Conservation (phyloP, 1,284 basidiomycete species). For the Sporisorium graminicola region DNA sequence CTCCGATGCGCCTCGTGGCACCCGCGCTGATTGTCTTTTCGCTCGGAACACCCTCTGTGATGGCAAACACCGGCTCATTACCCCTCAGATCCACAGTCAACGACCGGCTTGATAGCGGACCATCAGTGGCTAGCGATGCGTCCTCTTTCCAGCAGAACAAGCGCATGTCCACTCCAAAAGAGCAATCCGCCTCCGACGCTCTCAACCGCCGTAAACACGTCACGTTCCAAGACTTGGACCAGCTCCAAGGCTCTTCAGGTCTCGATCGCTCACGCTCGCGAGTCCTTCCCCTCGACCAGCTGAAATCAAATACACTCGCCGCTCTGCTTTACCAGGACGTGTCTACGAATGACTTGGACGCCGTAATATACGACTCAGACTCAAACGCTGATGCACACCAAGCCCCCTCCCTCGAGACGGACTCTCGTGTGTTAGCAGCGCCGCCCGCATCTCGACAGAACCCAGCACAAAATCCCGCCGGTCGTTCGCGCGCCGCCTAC, state of each 20-base stretch:
- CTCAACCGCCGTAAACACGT: slow-evolving; percentile 37
- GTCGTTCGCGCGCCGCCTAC: slow-evolving; percentile 7
- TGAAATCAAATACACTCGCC: background rate
- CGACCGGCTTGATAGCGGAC: background rate
- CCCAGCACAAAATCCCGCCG: background rate
- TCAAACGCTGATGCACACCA: slow-evolving; percentile 1
- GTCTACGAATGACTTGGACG: slow-evolving; percentile 1
- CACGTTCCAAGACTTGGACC: slow-evolving; percentile 30
- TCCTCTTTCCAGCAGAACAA: background rate
- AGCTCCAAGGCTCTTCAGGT: slow-evolving; percentile 8
- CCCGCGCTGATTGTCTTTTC: slow-evolving; percentile 8
- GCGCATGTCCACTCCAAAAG: background rate
- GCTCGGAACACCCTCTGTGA: slow-evolving; percentile 6
- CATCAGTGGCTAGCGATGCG: background rate
- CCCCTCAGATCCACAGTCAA: background rate
- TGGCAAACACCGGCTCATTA: background rate
- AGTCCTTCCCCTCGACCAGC: background rate
- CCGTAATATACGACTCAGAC: background rate
- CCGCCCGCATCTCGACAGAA: slow-evolving; percentile 3
- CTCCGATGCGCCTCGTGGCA: background rate
- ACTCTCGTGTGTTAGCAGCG: background rate
- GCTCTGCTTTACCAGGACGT: slow-evolving; percentile 4
- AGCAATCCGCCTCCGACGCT: slow-evolving; percentile 12
- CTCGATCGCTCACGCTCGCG: slow-evolving; percentile 4
- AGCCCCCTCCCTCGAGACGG: background rate